Base-by-base conservation (phyloP, 352 stramenopile genomes). In the Aphanomyces stellatus region DNA sequence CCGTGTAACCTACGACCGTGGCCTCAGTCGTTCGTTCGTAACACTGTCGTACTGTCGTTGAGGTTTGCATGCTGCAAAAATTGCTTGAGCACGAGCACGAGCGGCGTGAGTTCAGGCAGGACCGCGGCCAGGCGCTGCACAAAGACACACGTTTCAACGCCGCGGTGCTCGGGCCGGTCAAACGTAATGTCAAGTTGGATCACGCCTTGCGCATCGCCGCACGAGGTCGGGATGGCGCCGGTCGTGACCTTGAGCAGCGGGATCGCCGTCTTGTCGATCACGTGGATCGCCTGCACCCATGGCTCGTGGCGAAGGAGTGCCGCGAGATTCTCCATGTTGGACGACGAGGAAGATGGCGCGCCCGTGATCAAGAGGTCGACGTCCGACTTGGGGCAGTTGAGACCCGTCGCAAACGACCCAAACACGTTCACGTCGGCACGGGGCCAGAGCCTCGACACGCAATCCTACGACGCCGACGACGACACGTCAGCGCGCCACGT, bases 71-170 rank as follows among this genome's bases (percentile, higher is more conserved):
- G 25, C 1, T 25, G 51, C 11, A 60, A 22, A 7, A 60, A 35
- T 22, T 60, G 51, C 31, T 60, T 60, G 2, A 60, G 7, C 25
- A 60, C 51, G 28, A 60, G 51, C 28, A 60, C 33, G 51, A 60
- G 51, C 28, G 51, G 51, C 2, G 51, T 31, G 25, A 60, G 27
- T 31, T 60, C 51, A 5, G 51, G 28, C 6, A 41, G 17, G 10
- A 30, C n/a, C 1, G 17, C 7, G 28, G 43, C 51, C 4, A 60
- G 51, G 25, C 31, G 27, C 51, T 60, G 28, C 4, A 60, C 51
- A 22, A 25, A 60, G 17, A 60, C 30, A 35, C 28, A 43, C 10
- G 51, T 60, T 22, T 60, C 51, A 15, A 41, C 28, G 27, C 51
- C 51, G 25, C 51, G 27, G 19, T 43, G 31, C 25, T 41, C 8